These are phyloP conservation scores for Anisogramma anomala DNA, from an alignment of 2,329 filamentous ascomycete species.

Conservation along the genomic window DNA sequence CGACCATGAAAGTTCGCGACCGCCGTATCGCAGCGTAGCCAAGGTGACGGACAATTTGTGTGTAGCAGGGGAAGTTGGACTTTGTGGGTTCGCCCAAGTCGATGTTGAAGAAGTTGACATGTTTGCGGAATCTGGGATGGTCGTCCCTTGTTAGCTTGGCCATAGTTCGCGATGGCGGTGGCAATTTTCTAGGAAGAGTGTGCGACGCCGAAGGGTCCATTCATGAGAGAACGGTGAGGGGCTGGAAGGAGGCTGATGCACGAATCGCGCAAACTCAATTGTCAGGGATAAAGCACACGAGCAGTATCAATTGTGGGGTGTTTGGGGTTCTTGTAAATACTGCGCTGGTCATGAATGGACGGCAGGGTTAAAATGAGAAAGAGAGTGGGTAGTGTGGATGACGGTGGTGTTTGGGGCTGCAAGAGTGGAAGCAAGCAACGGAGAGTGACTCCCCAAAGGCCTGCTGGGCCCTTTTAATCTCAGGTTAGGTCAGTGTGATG, in stretches of 20 bases:
- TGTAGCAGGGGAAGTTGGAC: slow-evolving; percentile 56
- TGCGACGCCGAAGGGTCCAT: background rate
- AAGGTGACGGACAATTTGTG: slow-evolving; percentile 73
- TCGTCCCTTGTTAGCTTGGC: slow-evolving; percentile 31
- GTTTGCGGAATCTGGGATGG: slow-evolving; percentile 42
- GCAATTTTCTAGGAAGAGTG: background rate
- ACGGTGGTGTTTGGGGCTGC: too few species aligned
- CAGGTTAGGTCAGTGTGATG: too few species aligned
- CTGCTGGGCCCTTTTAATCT: too few species aligned
- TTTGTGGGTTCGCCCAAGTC: slow-evolving; percentile 46
- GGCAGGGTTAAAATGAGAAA: too few species aligned
- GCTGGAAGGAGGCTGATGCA: background rate
- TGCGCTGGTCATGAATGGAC: too few species aligned
- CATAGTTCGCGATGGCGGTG: slow-evolving; percentile 22
- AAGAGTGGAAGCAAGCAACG: too few species aligned
- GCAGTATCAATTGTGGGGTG: too few species aligned
- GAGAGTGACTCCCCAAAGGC: too few species aligned
- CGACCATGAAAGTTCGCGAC: slow-evolving; percentile 81
- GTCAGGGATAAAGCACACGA: background rate
- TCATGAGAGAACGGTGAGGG: background rate
- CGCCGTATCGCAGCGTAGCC: slow-evolving; percentile 72
- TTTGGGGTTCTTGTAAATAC: too few species aligned
- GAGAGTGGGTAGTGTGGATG: too few species aligned
- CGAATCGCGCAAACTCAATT: background rate
- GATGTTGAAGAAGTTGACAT: slow-evolving; percentile 51